Percentiles rank a stretch among this genome's conserved stretches.
phyloP scores from a whole-genome alignment of 371 early-diverging fungal species.

The Apophysomyces elegans region DNA sequence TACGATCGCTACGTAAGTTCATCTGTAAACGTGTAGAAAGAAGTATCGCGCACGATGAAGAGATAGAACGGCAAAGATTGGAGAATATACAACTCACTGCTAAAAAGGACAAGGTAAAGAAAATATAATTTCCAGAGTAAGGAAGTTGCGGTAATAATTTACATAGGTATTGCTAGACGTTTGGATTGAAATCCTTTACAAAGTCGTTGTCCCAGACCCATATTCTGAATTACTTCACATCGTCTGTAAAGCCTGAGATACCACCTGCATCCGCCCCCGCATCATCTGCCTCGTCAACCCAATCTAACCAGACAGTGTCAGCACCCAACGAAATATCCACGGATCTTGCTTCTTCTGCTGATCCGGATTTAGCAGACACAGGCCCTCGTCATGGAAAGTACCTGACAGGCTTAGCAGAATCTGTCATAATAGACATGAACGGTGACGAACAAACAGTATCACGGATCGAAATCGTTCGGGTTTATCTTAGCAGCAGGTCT shows the following conservation, averaged over 20 bases:
- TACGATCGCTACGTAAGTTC: slow-evolving; percentile 39
- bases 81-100: slow-evolving; percentile 19
- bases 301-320: slow-evolving; percentile 2
- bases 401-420: slow-evolving; percentile 40
- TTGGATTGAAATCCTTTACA: slow-evolving; percentile 51
- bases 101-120: slow-evolving; percentile 36
- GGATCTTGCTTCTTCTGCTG: slow-evolving; percentile 20
- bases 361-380: slow-evolving; percentile 17
- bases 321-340: slow-evolving; percentile 13
- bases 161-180: slow-evolving; percentile 10
- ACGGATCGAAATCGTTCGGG: slow-evolving; percentile 42
- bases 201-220: slow-evolving; percentile 58
- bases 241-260: slow-evolving; percentile 39
- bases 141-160: background rate
- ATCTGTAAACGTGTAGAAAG: slow-evolving; percentile 37
- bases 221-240: slow-evolving; percentile 55
- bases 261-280: slow-evolving; percentile 5
- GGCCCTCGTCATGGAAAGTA: slow-evolving; percentile 26
- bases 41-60: slow-evolving; percentile 28
- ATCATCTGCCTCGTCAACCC: background rate
- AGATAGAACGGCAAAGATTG: slow-evolving; percentile 20
- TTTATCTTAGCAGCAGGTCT: slow-evolving; percentile 36
- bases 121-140: slow-evolving; percentile 9
- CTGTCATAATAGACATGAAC: slow-evolving; percentile 30
- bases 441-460: slow-evolving; percentile 32